A percentile compares a stretch with the other conserved stretches of the same genome.
Evolutionary conservation across 1,284 basidiomycete genomes (phyloP).

Genomic region (Trichosporon asahii): DNA sequence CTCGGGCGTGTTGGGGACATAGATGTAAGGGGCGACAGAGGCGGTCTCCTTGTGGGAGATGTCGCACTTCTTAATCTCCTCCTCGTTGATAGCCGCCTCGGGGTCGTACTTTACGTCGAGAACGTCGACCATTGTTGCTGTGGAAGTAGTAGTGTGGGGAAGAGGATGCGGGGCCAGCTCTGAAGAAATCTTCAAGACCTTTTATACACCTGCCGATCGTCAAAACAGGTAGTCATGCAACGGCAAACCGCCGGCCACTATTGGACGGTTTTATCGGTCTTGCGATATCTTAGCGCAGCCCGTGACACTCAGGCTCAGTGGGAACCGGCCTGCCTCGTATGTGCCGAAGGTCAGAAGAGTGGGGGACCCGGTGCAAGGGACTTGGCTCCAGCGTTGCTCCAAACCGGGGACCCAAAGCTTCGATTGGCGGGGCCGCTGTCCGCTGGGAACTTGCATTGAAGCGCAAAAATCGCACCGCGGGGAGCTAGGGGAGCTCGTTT

Average conservation of each 20-base stretch:
- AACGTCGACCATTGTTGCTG: neutral
- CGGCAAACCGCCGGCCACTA: neutral
- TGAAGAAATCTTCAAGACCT: neutral
- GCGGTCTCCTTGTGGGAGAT: constrained; percentile 10
- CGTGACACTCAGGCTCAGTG: neutral
- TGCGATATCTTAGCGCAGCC: neutral
- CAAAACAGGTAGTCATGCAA: neutral
- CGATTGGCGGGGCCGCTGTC: neutral
- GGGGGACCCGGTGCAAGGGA: neutral
- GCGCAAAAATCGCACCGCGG: neutral
- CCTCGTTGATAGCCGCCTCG: neutral
- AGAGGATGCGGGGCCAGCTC: neutral
- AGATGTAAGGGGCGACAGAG: constrained; percentile 16
- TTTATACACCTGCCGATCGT: neutral
- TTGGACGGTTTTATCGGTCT: constrained; percentile 5
- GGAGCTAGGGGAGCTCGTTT: neutral
- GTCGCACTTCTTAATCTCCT: neutral
- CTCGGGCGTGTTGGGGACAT: constrained; percentile 38
- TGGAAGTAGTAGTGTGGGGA: neutral
- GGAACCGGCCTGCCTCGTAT: neutral
- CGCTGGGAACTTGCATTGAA: neutral
- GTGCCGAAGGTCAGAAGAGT: neutral
- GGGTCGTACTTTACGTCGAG: neutral
- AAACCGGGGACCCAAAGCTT: neutral
- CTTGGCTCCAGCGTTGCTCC: neutral